Evolutionary conservation across 306 rosid species (phyloP).

Genomic region (Gastrolobium bilobum): DNA sequence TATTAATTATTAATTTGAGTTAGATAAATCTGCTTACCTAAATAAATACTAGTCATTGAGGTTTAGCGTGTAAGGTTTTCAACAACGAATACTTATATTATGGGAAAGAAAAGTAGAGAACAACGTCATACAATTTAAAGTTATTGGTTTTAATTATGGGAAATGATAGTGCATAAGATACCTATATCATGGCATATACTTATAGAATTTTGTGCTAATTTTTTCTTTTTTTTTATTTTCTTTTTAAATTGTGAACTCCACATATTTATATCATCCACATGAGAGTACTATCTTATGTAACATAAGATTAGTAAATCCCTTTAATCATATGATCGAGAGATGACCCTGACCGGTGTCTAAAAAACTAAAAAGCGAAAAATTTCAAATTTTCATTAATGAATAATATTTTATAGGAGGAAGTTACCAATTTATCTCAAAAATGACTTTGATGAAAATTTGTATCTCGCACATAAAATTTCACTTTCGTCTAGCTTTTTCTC

Average conservation of each 20-base stretch:
- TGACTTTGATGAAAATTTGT: background rate
- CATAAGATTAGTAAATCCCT: no score
- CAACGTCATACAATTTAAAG: background rate
- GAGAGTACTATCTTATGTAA: no score
- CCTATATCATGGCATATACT: no score
- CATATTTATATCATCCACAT: no score
- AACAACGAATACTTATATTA: background rate
- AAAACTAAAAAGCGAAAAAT: background rate
- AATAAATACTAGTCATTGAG: constrained; percentile 3
- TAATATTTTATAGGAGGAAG: background rate
- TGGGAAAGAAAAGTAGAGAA: background rate
- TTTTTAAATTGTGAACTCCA: no score
- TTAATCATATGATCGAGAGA: background rate
- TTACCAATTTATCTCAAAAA: background rate
- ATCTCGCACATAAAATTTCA: no score
- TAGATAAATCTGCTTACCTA: constrained; percentile 15
- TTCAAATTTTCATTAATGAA: background rate
- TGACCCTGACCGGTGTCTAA: background rate
- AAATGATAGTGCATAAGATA: no score
- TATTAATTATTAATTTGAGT: constrained; percentile 8
- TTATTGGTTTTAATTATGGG: no score
- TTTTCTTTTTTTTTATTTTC: no score
- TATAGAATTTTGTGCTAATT: no score
- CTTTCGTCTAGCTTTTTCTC: no score
- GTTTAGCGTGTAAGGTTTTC: background rate